Evolutionary conservation across 1,284 basidiomycete species (phyloP), one percentile per base, ranked within the genome.

Genomic region (Cryptococcus sp.): DNA sequence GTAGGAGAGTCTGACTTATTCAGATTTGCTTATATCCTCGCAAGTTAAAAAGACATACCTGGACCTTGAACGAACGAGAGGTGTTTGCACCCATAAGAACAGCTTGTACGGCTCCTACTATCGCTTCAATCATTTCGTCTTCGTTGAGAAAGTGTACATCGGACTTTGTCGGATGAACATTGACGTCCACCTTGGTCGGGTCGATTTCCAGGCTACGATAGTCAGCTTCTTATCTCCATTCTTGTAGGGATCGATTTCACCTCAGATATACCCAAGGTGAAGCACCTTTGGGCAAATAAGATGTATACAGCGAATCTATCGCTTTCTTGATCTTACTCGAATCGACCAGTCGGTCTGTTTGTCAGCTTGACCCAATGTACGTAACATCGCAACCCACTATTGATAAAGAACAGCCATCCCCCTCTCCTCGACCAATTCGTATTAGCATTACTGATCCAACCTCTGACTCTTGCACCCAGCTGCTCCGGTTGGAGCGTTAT

Each of bases 151-250:
- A 98, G 64, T 94, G 90, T 0, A 97, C 92, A 73, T 98, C 94
- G 41, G 89, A 87, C 75, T 99, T 98, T 1, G 96, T 98, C 0
- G 96, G 96, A 72, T 98, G 95, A 0, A 98, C 94, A 66, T 98
- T 98, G 56, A 98, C 94, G 68, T 99, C 96, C 8, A 99, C 87
- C 34, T 88, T 86, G 37, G 84, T 82, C 0, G 94, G 91, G 56
- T 92, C 86, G 61, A 98, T 87, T 36, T 86, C 80, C 38, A 98
- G 76, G 61, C 90, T 91, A 41, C 2, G 49, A 30, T 14, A 15
- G 43, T 49, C 37, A 23, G 34, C 36, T 15, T 61, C 52, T 43
- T 36, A 37, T 13, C 41, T 5, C 23, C 8, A 35, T 52, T 11
- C 36, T n/a, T 23, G 23, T 23, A 3, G 13, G 5, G 8, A 15